These are phyloP conservation scores for Jamesozyma piceae DNA, from an alignment of 805 yeast species.

Conservation along the genomic window DNA sequence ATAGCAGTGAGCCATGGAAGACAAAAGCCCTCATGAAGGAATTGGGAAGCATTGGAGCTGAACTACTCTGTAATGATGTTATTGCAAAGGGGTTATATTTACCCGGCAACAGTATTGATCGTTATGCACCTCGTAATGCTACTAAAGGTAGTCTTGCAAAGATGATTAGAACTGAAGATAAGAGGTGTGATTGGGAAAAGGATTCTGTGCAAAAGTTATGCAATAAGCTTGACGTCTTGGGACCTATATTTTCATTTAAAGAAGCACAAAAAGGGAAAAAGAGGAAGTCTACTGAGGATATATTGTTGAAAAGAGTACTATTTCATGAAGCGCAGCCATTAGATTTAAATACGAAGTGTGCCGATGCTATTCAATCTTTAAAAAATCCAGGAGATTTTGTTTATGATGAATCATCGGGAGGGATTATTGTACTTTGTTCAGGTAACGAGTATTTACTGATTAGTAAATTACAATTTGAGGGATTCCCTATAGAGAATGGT, in stretches of 20 bases:
- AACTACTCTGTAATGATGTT: slow-evolving; percentile 37
- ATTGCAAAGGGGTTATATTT: slow-evolving; percentile 19
- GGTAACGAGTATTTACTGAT: slow-evolving; percentile 35
- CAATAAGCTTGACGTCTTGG: slow-evolving; percentile 43
- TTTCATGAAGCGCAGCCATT: slow-evolving; percentile 32
- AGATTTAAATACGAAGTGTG: neutral
- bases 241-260: slow-evolving; percentile 43
- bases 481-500: slow-evolving; percentile 40
- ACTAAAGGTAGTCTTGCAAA: slow-evolving; percentile 39
- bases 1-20: slow-evolving; percentile 7
- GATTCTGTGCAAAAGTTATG: slow-evolving; percentile 33
- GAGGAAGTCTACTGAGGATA: slow-evolving; percentile 19
- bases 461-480: slow-evolving; percentile 43
- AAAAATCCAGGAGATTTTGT: slow-evolving; percentile 28
- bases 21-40: slow-evolving; percentile 34
- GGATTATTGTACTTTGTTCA: slow-evolving; percentile 35
- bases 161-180: slow-evolving; percentile 39
- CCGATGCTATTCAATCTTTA: neutral
- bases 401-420: slow-evolving; percentile 12
- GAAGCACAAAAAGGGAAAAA: slow-evolving; percentile 28
- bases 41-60: slow-evolving; percentile 56
- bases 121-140: slow-evolving; percentile 5
- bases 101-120: neutral
- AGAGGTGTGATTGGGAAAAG: slow-evolving; percentile 40
- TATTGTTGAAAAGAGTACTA: slow-evolving; percentile 36